These are phyloP conservation scores for Backusella westeae DNA, from an alignment of 192 early-diverging fungal genomes.

Conservation along the genomic window DNA sequence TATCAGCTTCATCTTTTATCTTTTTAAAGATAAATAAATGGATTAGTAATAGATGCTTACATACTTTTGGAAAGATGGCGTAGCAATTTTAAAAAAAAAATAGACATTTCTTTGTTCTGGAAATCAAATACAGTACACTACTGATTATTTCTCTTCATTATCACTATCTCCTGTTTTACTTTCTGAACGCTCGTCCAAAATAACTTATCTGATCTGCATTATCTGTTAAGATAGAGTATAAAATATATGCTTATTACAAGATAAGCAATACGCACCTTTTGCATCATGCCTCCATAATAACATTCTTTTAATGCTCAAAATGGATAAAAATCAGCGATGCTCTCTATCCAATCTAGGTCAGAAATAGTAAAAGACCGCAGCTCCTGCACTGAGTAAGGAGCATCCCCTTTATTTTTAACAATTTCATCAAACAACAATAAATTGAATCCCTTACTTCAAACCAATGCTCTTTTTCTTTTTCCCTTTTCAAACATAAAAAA, in stretches of 20 bases:
- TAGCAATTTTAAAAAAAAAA: background rate
- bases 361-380: background rate
- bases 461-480: background rate
- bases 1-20: background rate
- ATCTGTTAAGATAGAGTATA: background rate
- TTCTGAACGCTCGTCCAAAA: too few relatives aligned
- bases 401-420: background rate
- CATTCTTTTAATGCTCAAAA: background rate
- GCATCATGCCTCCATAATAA: background rate
- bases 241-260: background rate
- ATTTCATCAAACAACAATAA: conserved; percentile 5
- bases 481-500: background rate
- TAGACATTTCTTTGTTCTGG: background rate
- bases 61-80: background rate
- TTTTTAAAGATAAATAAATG: background rate
- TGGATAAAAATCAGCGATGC: background rate
- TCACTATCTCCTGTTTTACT: too few relatives aligned
- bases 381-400: conserved; percentile 3
- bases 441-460: background rate
- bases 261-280: background rate
- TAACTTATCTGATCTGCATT: too few relatives aligned
- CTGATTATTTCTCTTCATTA: background rate
- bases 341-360: background rate
- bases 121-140: background rate
- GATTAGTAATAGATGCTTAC: background rate